A percentile compares a stretch with the other conserved stretches of the same genome.
phyloP scores from a whole-genome alignment of 116 monocot species.

The Phalaenopsis hybrid region DNA sequence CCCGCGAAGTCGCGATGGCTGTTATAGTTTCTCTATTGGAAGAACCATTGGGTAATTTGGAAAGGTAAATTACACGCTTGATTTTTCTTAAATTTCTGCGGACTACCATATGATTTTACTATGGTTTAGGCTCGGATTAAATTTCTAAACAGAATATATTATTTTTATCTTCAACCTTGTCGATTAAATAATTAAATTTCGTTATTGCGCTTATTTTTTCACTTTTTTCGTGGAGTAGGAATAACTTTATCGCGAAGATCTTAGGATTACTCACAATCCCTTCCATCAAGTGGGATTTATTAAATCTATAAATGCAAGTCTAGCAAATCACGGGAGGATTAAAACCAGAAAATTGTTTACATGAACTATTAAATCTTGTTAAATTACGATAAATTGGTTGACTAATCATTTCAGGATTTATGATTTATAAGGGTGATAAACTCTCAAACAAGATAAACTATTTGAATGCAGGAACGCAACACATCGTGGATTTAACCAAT shows the following conservation, averaged over 20 bases:
- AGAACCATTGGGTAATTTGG: slow-evolving; percentile 74
- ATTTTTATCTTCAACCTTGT: background rate
- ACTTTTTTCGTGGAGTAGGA: background rate
- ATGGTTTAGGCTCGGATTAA: background rate
- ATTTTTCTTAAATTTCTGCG: background rate
- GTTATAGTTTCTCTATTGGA: slow-evolving; percentile 77
- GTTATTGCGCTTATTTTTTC: background rate
- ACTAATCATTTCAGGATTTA: too few species aligned
- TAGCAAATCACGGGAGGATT: too few species aligned
- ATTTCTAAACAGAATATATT: background rate
- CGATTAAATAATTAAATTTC: background rate
- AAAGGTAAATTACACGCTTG: slow-evolving; percentile 32
- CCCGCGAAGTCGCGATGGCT: slow-evolving; percentile 48
- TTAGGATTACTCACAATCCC: background rate
- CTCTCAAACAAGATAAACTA: too few species aligned
- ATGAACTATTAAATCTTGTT: too few species aligned
- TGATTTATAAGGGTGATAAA: too few species aligned
- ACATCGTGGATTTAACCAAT: too few species aligned
- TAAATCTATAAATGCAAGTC: too few species aligned
- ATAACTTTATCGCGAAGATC: background rate
- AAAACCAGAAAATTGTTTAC: too few species aligned
- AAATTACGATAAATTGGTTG: too few species aligned
- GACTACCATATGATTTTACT: background rate
- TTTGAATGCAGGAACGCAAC: too few species aligned
- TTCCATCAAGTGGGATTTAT: background rate